These are phyloP conservation scores for Salvia sclarea DNA, from an alignment of 305 asterid species.

Conservation along the genomic window DNA sequence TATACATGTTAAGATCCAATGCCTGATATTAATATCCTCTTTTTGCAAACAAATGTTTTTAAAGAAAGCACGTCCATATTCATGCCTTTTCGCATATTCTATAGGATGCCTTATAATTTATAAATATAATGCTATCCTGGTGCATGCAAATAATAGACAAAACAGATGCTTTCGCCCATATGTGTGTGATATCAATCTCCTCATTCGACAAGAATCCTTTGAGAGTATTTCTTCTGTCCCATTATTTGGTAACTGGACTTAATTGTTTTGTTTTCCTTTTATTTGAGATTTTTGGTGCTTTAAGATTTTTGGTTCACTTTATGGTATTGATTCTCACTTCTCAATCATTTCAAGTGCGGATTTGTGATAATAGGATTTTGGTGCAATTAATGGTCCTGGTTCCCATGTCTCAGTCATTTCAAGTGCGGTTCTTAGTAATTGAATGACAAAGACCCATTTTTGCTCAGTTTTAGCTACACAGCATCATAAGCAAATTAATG, in stretches of 20 bases:
- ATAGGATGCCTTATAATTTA: neutral
- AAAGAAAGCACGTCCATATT: neutral
- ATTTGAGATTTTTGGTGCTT: constrained; percentile 1
- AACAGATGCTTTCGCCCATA: neutral
- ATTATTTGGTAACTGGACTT: constrained; percentile 1
- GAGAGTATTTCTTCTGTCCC: neutral
- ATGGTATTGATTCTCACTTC: constrained; percentile 1
- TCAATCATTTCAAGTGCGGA: constrained; percentile 1
- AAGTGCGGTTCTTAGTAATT: constrained; percentile 1
- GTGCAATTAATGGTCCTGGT: neutral
- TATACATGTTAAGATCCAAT: neutral
- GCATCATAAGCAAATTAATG: neutral
- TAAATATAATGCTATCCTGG: neutral
- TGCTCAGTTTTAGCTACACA: neutral
- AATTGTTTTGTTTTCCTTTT: neutral
- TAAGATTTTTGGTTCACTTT: neutral
- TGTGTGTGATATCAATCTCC: neutral
- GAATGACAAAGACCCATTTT: constrained; percentile 19
- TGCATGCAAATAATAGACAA: constrained; percentile 14
- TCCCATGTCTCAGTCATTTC: constrained; percentile 12
- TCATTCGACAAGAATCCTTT: neutral
- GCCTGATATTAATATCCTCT: neutral
- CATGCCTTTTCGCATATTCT: neutral
- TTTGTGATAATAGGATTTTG: neutral
- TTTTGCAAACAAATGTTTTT: neutral